phyloP scores from a whole-genome alignment of 2,329 filamentous ascomycete species.

The Lojkania enalia region DNA sequence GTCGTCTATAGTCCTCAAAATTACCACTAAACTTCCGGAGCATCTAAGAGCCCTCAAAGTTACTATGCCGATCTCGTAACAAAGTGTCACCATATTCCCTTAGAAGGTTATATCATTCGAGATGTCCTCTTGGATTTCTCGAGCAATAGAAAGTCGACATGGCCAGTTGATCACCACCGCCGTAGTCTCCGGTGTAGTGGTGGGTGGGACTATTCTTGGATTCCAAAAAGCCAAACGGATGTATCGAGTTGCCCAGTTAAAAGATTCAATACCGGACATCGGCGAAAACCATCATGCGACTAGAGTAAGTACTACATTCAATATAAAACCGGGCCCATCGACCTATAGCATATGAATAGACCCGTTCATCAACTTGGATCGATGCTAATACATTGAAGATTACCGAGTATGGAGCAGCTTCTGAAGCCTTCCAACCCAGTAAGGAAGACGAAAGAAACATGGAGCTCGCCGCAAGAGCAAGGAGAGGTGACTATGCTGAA shows the following conservation, averaged over 20 bases:
- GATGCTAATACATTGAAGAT: slow-evolving; percentile 61
- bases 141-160: slow-evolving; percentile 50
- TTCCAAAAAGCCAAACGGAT: slow-evolving; percentile 59
- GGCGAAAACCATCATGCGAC: slow-evolving; percentile 55
- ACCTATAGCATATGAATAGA: too few relatives aligned
- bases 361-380: slow-evolving; percentile 1
- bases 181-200: slow-evolving; percentile 55
- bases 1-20: too few relatives aligned
- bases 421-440: slow-evolving; percentile 43
- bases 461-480: slow-evolving; percentile 61
- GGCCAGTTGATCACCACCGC: slow-evolving; percentile 73
- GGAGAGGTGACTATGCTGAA: slow-evolving; percentile 67
- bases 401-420: slow-evolving; percentile 63
- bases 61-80: too few relatives aligned
- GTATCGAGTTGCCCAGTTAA: slow-evolving; percentile 60
- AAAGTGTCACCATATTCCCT: too few relatives aligned
- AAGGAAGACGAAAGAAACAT: slow-evolving; percentile 62
- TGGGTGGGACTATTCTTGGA: slow-evolving; percentile 59
- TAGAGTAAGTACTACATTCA: slow-evolving; percentile 46
- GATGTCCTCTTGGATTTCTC: slow-evolving; percentile 53
- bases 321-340: too few relatives aligned
- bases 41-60: too few relatives aligned
- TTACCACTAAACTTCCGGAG: too few relatives aligned
- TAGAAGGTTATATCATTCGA: slow-evolving; percentile 5
- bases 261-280: slow-evolving; percentile 63